These are phyloP conservation scores for Yamadazyma taylorii DNA, from an alignment of 1,139 yeast species.

Conservation along the genomic window DNA sequence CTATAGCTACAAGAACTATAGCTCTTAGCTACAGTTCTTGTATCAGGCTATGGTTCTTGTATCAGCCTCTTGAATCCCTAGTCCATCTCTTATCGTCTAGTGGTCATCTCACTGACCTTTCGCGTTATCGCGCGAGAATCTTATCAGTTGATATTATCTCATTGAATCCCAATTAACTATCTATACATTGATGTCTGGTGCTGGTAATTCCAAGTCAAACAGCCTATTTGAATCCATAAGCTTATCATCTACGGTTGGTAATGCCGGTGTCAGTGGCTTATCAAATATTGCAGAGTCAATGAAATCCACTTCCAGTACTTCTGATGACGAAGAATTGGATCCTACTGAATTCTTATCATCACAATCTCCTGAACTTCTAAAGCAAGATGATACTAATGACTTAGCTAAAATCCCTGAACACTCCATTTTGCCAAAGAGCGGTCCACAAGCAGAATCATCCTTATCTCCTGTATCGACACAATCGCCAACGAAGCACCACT, in stretches of 20 bases:
- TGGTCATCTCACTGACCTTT: no score
- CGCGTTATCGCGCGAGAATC: background rate
- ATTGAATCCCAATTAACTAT: no score
- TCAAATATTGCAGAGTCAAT: slow-evolving; percentile 7
- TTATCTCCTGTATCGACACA: no score
- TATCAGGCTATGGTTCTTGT: no score
- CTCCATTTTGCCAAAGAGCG: background rate
- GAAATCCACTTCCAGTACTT: slow-evolving; percentile 18
- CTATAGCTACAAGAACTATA: no score
- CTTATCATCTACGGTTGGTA: slow-evolving; percentile 16
- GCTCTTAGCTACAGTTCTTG: no score
- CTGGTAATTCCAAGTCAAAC: slow-evolving; percentile 1
- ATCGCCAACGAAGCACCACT: background rate
- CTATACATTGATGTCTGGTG: no score
- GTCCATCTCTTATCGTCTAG: no score
- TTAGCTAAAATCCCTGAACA: background rate
- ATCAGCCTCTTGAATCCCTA: no score
- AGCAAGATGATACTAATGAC: background rate
- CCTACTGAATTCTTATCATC: slow-evolving; percentile 31
- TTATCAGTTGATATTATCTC: background rate
- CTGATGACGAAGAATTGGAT: slow-evolving; percentile 31
- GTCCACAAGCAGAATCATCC: no score
- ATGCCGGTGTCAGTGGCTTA: background rate
- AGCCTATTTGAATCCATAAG: slow-evolving; percentile 19
- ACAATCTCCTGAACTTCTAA: slow-evolving; percentile 15